Evolutionary conservation across 2,329 filamentous ascomycete species (phyloP), one percentile per base, ranked within the genome.

Genomic region (Calonectria henricotiae): DNA sequence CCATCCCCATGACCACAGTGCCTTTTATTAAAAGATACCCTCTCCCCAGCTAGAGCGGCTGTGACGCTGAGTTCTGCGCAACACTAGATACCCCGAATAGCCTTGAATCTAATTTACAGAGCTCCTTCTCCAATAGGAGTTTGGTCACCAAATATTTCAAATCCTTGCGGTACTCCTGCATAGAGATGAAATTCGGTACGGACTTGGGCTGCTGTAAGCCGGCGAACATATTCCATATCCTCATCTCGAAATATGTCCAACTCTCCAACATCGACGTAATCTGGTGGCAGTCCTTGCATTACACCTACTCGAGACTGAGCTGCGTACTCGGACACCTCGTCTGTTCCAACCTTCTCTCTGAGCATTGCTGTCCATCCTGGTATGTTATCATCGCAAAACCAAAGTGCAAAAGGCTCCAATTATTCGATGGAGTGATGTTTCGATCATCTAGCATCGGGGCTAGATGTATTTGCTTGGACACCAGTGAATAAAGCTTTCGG

Each of bases 361-460:
- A 64, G 44, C 4, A 64, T 4, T 1, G 62, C 47, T 13, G 30
- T 11, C 62, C 62, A 64, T 5, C 43, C 62, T 1, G 32, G 27
- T 0, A 27, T n/a, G 32, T 64, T 64, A 17, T 64, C 30, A 30
- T 60, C 20, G n/a, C 23, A 41, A 4, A 20, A 41, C 54, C 54
- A 60, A 41, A 37, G 20, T 4, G 54, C n/a, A 20, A 60, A 43
- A 1, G 54, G 54, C 35, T 60, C 54, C 54, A 60, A 27, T 25
- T 17, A n/a, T n/a, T 32, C 17, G n/a, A 13, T 3, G 62, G 30
- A 7, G 8, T 37, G 2, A 17, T 17, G n/a, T 32, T 71, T 27
- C 66, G 37, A 20, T 71, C 69, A 13, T 71, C 69, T 2, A 71
- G n/a, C 69, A 71, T 71, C 0, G 69, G 69, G 6, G 47, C 68